Evolutionary conservation across 495 filamentous ascomycete species (phyloP).

Genomic region (Daldinia bambusicola): DNA sequence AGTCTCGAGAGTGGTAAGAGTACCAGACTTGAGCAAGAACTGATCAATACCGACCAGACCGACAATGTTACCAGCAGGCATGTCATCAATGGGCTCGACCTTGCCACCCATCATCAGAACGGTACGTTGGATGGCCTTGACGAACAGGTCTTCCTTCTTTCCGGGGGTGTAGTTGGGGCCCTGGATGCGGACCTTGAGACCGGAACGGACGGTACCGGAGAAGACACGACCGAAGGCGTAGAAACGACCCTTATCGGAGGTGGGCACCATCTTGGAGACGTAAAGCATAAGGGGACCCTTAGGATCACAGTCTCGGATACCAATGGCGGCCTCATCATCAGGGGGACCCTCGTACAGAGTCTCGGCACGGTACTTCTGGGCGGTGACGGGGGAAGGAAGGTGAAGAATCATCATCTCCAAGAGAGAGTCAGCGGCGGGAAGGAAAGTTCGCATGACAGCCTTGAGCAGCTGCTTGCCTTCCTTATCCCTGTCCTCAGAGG

Average conservation of each 20-base stretch:
- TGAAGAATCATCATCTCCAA: conserved; percentile 99
- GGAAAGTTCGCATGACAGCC: conserved; percentile 97
- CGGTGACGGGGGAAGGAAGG: conserved; percentile 93
- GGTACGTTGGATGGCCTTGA: conserved; percentile 99
- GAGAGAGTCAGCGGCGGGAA: conserved; percentile 96
- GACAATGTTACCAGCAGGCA: conserved; percentile 98
- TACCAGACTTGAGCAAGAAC: conserved; percentile 99
- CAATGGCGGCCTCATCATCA: conserved; percentile 91
- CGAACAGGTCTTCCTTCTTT: conserved; percentile 98
- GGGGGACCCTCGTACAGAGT: conserved; percentile 97
- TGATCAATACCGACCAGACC: conserved; percentile 99
- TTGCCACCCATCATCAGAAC: conserved; percentile 99
- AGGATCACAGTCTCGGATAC: conserved; percentile 97
- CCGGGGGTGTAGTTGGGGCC: conserved; percentile 98
- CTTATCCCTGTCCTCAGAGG: conserved; percentile 85
- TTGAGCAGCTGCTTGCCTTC: conserved; percentile 98
- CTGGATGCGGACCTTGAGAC: conserved; percentile 99
- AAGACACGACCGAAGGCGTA: conserved; percentile 99
- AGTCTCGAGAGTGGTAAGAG: conserved; percentile 94
- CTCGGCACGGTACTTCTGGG: conserved; percentile 98
- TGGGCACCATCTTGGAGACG: conserved; percentile 99
- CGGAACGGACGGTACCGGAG: conserved; percentile 94
- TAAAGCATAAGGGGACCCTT: conserved; percentile 99
- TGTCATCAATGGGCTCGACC: conserved; percentile 99
- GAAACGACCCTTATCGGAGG: conserved; percentile 99